A percentile compares a stretch with the other conserved stretches of the same genome.
These are phyloP conservation scores for Cicer cuneatum DNA, from an alignment of 306 rosid genomes.

Conservation along the genomic window DNA sequence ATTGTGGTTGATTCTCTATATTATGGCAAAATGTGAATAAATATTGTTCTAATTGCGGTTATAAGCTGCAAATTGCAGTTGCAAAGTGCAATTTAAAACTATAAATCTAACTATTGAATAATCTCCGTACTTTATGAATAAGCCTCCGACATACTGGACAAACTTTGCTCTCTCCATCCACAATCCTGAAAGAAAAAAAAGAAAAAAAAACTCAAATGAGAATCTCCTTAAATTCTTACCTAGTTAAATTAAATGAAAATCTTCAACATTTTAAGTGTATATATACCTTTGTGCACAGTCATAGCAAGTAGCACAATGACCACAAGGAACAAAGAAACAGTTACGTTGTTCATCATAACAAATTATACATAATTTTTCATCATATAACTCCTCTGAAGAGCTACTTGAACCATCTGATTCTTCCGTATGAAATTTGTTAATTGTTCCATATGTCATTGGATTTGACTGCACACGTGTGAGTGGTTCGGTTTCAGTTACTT, in stretches of 20 bases:
- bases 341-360: conserved; percentile 78
- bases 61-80: not conserved
- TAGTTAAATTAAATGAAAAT: not conserved
- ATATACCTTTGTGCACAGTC: conserved; percentile 75
- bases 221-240: not conserved
- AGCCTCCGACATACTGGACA: conserved; percentile 81
- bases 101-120: conserved; percentile 48
- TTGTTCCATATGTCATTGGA: conserved; percentile 57
- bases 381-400: conserved; percentile 74
- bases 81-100: not conserved
- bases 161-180: conserved; percentile 65
- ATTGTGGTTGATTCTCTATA: not conserved
- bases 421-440: conserved; percentile 46
- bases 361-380: conserved; percentile 67
- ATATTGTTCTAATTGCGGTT: too few species aligned
- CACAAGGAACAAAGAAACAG: conserved; percentile 82
- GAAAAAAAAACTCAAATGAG: not conserved
- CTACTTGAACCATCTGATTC: conserved; percentile 58
- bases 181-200: conserved; percentile 61
- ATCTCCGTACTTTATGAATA: conserved; percentile 60
- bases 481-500: conserved; percentile 56
- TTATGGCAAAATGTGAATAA: not conserved
- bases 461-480: conserved; percentile 48
- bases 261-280: not conserved
- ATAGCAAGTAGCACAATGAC: conserved; percentile 80